phyloP scores from a whole-genome alignment of 345 rosid genomes.

The Heritiera fomes region DNA sequence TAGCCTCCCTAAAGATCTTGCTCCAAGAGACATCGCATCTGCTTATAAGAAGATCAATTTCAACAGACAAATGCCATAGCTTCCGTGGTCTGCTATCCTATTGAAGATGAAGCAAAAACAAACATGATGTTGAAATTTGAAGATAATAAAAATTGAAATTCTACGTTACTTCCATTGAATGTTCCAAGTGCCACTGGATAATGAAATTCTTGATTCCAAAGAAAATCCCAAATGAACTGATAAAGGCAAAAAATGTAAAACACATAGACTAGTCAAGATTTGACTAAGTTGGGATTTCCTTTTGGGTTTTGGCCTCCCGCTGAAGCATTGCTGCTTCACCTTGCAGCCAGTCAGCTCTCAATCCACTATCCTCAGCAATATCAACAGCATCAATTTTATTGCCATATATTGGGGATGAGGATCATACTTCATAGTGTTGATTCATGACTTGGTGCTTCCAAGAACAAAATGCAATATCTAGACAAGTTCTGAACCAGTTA shows the following conservation, averaged over 20 bases:
- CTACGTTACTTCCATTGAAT: too few species aligned
- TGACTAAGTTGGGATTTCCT: not conserved
- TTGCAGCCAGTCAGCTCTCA: not conserved
- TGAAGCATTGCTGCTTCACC: not conserved
- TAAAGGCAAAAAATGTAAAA: not conserved
- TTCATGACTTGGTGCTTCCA: not conserved
- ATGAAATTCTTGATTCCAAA: not conserved
- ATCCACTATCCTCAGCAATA: not conserved
- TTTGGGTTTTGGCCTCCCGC: not conserved
- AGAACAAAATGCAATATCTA: not conserved
- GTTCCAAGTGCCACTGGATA: too few species aligned
- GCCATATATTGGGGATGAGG: not conserved
- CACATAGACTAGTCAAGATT: not conserved
- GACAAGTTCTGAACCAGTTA: not conserved
- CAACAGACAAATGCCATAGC: not conserved
- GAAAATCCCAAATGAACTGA: not conserved
- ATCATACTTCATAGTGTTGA: not conserved
- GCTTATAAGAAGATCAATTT: not conserved
- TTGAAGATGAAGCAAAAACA: too few species aligned
- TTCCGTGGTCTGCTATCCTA: not conserved
- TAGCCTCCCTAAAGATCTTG: too few species aligned
- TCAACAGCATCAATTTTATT: not conserved
- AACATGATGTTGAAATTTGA: too few species aligned
- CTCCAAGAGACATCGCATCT: too few species aligned
- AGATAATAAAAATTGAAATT: too few species aligned